These are phyloP conservation scores for Escallonia herrerae DNA, from an alignment of 129 eudicot genomes.

Conservation along the genomic window DNA sequence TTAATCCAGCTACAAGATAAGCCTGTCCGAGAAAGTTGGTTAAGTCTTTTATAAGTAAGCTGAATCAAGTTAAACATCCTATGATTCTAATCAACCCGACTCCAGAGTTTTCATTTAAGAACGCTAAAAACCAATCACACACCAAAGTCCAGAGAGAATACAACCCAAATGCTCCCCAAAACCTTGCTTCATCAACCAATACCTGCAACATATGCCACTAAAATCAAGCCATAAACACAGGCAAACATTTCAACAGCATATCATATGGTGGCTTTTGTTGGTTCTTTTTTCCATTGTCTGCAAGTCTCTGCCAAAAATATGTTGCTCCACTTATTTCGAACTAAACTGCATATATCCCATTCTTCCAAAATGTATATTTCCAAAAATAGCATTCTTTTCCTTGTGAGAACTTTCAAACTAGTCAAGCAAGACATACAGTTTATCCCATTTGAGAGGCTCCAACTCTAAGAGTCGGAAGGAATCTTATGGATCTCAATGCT, in stretches of 20 bases:
- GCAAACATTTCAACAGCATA: neutral
- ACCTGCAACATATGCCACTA: constrained; percentile 37
- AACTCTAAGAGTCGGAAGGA: no score
- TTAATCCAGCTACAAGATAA: constrained; percentile 62
- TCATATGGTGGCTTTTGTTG: no score
- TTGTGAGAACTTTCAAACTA: no score
- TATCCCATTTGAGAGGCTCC: no score
- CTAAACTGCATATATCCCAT: no score
- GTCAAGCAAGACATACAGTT: no score
- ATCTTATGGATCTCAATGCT: no score
- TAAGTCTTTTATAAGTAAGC: constrained; percentile 11
- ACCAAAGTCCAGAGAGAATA: constrained; percentile 72
- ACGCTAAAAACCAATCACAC: constrained; percentile 17
- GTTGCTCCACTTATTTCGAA: no score
- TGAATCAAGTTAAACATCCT: neutral
- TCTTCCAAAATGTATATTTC: no score
- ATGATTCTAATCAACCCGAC: neutral
- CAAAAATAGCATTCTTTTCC: no score
- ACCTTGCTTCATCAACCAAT: constrained; percentile 64
- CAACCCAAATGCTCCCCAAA: constrained; percentile 97
- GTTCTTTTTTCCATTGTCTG: no score
- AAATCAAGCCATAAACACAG: neutral
- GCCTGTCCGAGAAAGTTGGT: constrained; percentile 41
- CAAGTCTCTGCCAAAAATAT: no score
- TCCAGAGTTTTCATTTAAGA: neutral